A percentile compares a stretch with the other conserved stretches of the same genome.
phyloP scores from a whole-genome alignment of 2,329 filamentous ascomycete genomes.

The Grosmannia serpens region DNA sequence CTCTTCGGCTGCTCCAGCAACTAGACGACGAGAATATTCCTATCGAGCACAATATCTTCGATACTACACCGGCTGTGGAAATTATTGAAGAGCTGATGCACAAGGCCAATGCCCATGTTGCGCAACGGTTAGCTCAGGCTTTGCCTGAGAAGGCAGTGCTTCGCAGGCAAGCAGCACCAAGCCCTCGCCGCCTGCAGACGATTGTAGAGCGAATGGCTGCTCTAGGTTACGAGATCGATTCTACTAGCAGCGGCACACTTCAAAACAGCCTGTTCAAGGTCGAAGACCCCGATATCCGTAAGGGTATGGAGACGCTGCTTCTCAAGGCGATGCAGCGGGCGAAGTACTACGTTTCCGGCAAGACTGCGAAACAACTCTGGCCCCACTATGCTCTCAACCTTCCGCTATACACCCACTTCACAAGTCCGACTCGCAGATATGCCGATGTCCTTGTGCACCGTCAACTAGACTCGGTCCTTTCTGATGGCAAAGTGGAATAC shows the following conservation, averaged over 20 bases:
- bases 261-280: slow-evolving; percentile 95
- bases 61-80: slow-evolving; percentile 79
- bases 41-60: slow-evolving; percentile 91
- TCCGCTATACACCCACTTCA: slow-evolving; percentile 94
- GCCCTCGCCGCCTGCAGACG: slow-evolving; percentile 75
- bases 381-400: slow-evolving; percentile 88
- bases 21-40: slow-evolving; percentile 97
- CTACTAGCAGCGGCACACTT: slow-evolving; percentile 75
- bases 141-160: slow-evolving; percentile 89
- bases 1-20: slow-evolving; percentile 82
- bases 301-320: slow-evolving; percentile 94
- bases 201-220: slow-evolving; percentile 90
- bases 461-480: slow-evolving; percentile 79
- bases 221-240: slow-evolving; percentile 82
- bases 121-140: slow-evolving; percentile 65
- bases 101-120: slow-evolving; percentile 83
- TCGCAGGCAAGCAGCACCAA: slow-evolving; percentile 75
- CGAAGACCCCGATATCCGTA: slow-evolving; percentile 76
- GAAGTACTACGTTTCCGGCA: slow-evolving; percentile 85
- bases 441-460: slow-evolving; percentile 92
- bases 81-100: slow-evolving; percentile 91
- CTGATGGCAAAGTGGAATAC: slow-evolving; percentile 72
- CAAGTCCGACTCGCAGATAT: slow-evolving; percentile 86
- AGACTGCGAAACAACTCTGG: slow-evolving; percentile 64
- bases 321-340: slow-evolving; percentile 93